A percentile compares a stretch with the other conserved stretches of the same genome.
phyloP scores from a whole-genome alignment of 1,139 yeast species.

The Lodderomyces parapsilosis region DNA sequence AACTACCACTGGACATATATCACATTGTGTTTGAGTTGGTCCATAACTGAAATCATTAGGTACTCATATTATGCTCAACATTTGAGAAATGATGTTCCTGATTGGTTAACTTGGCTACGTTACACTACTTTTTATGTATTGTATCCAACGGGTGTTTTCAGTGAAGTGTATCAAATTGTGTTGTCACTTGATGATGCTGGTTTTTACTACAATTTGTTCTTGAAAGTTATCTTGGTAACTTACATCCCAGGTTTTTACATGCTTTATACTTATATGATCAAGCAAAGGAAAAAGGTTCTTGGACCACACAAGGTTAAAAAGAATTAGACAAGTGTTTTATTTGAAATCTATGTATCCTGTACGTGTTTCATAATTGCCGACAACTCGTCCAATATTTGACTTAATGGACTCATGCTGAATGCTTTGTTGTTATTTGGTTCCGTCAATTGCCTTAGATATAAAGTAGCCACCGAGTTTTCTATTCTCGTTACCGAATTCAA shows the following conservation, averaged over 20 bases:
- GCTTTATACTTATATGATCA: slow-evolving; percentile 84
- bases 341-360: neutral
- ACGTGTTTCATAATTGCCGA: slow-evolving; percentile 1
- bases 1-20: slow-evolving; percentile 59
- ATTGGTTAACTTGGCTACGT: slow-evolving; percentile 66
- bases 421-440: slow-evolving; percentile 22
- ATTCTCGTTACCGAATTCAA: slow-evolving; percentile 63
- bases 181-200: slow-evolving; percentile 67
- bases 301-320: slow-evolving; percentile 19
- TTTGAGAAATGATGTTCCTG: slow-evolving; percentile 60
- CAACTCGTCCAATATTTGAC: slow-evolving; percentile 24
- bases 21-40: slow-evolving; percentile 82
- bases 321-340: neutral
- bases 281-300: slow-evolving; percentile 75
- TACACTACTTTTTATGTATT: slow-evolving; percentile 79
- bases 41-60: slow-evolving; percentile 83
- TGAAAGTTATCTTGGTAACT: slow-evolving; percentile 57
- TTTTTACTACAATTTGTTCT: slow-evolving; percentile 50
- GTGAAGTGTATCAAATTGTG: slow-evolving; percentile 73
- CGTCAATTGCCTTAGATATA: slow-evolving; percentile 35
- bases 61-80: slow-evolving; percentile 82
- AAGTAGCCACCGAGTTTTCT: slow-evolving; percentile 49
- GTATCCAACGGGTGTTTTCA: slow-evolving; percentile 88
- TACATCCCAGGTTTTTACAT: slow-evolving; percentile 88
- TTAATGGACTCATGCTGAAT: slow-evolving; percentile 21